Percentiles rank a stretch among this genome's conserved stretches.
These are phyloP conservation scores for Graphium sp. DNA, from an alignment of 2,329 filamentous ascomycete species.

Conservation along the genomic window DNA sequence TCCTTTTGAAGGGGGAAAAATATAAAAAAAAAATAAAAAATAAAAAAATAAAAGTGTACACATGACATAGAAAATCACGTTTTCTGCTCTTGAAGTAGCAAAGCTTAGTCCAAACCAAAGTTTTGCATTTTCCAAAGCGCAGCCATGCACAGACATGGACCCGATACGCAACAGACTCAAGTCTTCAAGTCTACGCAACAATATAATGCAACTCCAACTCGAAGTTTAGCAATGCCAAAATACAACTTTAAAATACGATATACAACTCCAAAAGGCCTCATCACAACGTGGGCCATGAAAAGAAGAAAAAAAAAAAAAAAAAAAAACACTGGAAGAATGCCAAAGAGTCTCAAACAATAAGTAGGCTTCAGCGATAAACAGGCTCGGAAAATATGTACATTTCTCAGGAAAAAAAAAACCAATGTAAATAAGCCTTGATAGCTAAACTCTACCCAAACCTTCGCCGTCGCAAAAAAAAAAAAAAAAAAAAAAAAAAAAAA, in stretches of 20 bases:
- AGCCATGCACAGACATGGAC: too few species aligned
- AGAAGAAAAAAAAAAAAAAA: background rate
- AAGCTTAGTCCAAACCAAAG: too few species aligned
- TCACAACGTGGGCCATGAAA: background rate
- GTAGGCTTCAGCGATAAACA: background rate
- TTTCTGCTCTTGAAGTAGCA: too few species aligned
- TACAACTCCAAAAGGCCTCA: too few species aligned
- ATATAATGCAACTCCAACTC: too few species aligned
- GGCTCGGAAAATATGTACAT: background rate
- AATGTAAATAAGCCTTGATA: background rate
- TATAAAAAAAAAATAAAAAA: conserved; percentile 3
- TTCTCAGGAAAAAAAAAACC: background rate
- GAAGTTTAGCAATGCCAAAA: too few species aligned
- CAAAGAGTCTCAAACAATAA: too few species aligned
- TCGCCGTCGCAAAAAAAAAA: background rate
- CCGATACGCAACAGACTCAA: too few species aligned
- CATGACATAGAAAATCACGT: background rate
- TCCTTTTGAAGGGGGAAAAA: background rate
- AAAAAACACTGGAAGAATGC: too few species aligned
- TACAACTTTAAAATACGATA: too few species aligned
- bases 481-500: background rate
- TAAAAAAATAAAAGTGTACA: background rate
- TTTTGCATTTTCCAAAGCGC: too few species aligned
- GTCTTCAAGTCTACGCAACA: too few species aligned
- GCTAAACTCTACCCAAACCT: background rate